phyloP scores from a whole-genome alignment of 192 early-diverging fungal genomes.

The Rhizophagus clarus region DNA sequence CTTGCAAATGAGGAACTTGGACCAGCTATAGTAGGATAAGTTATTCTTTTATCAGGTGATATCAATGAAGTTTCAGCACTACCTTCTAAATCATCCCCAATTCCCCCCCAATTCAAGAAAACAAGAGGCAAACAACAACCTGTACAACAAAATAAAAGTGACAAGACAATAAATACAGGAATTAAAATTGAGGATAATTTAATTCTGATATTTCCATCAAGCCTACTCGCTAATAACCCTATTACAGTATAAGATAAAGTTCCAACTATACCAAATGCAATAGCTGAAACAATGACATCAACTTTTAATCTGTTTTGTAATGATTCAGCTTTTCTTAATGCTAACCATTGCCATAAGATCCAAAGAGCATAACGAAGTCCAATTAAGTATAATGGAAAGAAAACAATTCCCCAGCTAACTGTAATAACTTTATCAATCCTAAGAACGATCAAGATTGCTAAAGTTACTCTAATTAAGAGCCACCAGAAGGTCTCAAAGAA shows the following conservation, averaged over 20 bases:
- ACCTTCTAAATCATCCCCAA: slow-evolving; percentile 46
- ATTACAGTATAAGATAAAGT: slow-evolving; percentile 39
- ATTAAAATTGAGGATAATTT: slow-evolving; percentile 62
- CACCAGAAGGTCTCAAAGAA: slow-evolving; percentile 65
- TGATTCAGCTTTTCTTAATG: slow-evolving; percentile 43
- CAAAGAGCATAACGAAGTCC: slow-evolving; percentile 57
- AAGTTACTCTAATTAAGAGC: slow-evolving; percentile 63
- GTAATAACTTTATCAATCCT: slow-evolving; percentile 57
- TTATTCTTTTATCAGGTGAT: slow-evolving; percentile 43
- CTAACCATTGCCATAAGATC: slow-evolving; percentile 45
- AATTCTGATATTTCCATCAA: slow-evolving; percentile 49
- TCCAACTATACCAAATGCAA: slow-evolving; percentile 52
- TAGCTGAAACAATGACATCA: slow-evolving; percentile 45
- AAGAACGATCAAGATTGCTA: slow-evolving; percentile 68
- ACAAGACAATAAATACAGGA: slow-evolving; percentile 68
- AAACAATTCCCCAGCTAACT: slow-evolving; percentile 67
- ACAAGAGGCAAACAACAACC: slow-evolving; percentile 63
- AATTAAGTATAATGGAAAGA: slow-evolving; percentile 69
- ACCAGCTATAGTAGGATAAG: slow-evolving; percentile 27
- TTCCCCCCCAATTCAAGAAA: slow-evolving; percentile 41
- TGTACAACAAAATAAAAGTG: slow-evolving; percentile 56
- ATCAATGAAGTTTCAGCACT: slow-evolving; percentile 37
- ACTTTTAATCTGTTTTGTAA: slow-evolving; percentile 50
- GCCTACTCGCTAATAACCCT: slow-evolving; percentile 39
- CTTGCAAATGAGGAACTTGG: neutral